Percentiles rank a stretch among this genome's conserved stretches.
Evolutionary conservation across 805 yeast genomes (phyloP).

Genomic region (Candida nemodendra): DNA sequence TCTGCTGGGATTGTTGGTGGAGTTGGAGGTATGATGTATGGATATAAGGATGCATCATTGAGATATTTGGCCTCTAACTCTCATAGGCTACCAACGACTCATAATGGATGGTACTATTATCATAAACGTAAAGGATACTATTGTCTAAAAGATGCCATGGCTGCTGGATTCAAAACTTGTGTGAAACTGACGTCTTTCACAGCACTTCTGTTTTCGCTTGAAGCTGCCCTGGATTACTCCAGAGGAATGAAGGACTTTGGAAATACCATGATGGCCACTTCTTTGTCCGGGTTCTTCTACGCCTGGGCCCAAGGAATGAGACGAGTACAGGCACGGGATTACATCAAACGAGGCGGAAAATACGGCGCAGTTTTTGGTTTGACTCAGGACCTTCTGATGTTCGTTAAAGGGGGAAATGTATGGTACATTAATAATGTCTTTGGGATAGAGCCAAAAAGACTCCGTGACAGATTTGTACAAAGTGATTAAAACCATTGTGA

Average conservation of each 20-base stretch:
- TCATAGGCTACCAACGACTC: slow-evolving; percentile 72
- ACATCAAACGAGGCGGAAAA: slow-evolving; percentile 50
- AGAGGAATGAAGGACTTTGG: slow-evolving; percentile 54
- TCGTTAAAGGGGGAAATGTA: slow-evolving; percentile 55
- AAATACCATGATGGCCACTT: slow-evolving; percentile 61
- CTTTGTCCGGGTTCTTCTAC: slow-evolving; percentile 49
- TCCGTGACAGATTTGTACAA: slow-evolving; percentile 20
- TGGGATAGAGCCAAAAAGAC: slow-evolving; percentile 26
- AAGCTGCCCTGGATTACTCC: slow-evolving; percentile 55
- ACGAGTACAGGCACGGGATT: slow-evolving; percentile 39
- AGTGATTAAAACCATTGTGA: not conserved
- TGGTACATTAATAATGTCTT: slow-evolving; percentile 54
- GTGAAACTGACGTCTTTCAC: slow-evolving; percentile 44
- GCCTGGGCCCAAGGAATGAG: slow-evolving; percentile 46
- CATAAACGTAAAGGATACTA: slow-evolving; percentile 82
- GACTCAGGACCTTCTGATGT: slow-evolving; percentile 62
- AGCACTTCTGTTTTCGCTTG: slow-evolving; percentile 54
- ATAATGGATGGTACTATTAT: slow-evolving; percentile 86
- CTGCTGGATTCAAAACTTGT: slow-evolving; percentile 44
- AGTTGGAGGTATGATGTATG: slow-evolving; percentile 57
- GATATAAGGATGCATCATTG: slow-evolving; percentile 53
- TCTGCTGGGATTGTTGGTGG: slow-evolving; percentile 45
- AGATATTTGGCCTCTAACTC: slow-evolving; percentile 76
- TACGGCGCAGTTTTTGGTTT: slow-evolving; percentile 64
- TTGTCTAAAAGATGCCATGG: slow-evolving; percentile 55